Conservation (phyloP, 768 basidiomycete genomes). For the Boletus tomentosulus region DNA sequence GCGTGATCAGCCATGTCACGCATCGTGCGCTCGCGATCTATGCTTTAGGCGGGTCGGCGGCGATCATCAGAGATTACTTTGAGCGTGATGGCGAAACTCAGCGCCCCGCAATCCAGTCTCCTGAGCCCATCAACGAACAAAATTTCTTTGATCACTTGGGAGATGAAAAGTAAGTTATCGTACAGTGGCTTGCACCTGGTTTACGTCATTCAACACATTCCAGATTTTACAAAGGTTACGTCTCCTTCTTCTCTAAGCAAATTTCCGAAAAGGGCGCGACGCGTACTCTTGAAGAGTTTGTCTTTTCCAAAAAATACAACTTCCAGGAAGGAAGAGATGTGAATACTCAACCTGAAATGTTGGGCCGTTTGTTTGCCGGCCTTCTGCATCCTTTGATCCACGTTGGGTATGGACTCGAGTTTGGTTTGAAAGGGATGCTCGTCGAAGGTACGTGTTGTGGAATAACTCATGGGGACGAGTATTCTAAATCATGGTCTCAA, state of each 20-base stretch:
- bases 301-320: conserved; percentile 31
- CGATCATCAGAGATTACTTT: conserved; percentile 26
- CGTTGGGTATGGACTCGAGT: conserved; percentile 58
- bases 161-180: conserved; percentile 22
- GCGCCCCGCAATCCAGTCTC: conserved; percentile 22
- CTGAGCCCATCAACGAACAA: conserved; percentile 19
- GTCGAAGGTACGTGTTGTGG: conserved; percentile 47
- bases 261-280: conserved; percentile 16
- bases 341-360: conserved; percentile 44
- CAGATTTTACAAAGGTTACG: conserved; percentile 28
- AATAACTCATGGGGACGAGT: neutral
- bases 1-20: conserved; percentile 22
- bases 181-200: neutral
- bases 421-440: conserved; percentile 55
- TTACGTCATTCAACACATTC: neutral
- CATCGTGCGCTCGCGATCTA: conserved; percentile 30
- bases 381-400: conserved; percentile 64
- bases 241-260: conserved; percentile 21
- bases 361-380: conserved; percentile 44
- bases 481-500: neutral
- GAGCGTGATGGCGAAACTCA: conserved; percentile 17
- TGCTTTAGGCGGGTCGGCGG: conserved; percentile 21
- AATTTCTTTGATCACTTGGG: conserved; percentile 25
- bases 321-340: conserved; percentile 12
- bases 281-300: conserved; percentile 22